Evolutionary conservation across 129 eudicot genomes (phyloP), one percentile per base, ranked within the genome.

Genomic region (Chrysanthemum lavandulifolium): DNA sequence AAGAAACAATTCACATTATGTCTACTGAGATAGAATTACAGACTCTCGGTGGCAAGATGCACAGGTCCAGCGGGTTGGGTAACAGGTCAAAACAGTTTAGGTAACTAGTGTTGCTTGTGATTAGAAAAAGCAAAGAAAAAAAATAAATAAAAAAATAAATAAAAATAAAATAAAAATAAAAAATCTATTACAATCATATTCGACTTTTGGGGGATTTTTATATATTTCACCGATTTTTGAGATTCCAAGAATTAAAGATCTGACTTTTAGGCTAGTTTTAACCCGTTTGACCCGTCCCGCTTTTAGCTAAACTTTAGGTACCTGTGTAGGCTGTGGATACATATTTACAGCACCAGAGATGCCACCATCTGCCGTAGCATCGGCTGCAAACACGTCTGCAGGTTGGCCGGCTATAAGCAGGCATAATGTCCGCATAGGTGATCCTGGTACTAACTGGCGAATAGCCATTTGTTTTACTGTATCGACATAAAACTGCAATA

Each of bases 401-500:
- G 96, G 99, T 75, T 90, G 95, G 62, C 95, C 95, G 59, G 99
- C 99, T 71, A 94, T 90, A 59, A 94, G 81, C 43, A 94, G 91
- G 82, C 97, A 94, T 81, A 94, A 80, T 18, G 99, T 94, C 76
- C 99, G 86, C 88, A 94, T 83, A 51, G 97, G 97, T 23, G 99
- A 84, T 19, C 97, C 99, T 3, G 96, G 84, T 75, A 82, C 91
- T 59, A 94, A 84, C 79, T 90, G 99, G 64, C 73, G 68, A 74
- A 86, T 81, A 67, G 99, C 97, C 97, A 94, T 88, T 80, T 86
- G 89, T 83, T 86, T 94, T 54, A 94, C 84, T 12, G 99, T 94
- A 4, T 90, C 94, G 67, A 84, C 91, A 79, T 90, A 90, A 67
- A 84, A 88, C 99, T 94, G 96, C 91, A 84, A 53, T 11, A 49